Percentiles rank a stretch among this genome's conserved stretches.
Evolutionary conservation across 169 alveolate species (phyloP).

Genomic region (Plasmodium relictum): DNA sequence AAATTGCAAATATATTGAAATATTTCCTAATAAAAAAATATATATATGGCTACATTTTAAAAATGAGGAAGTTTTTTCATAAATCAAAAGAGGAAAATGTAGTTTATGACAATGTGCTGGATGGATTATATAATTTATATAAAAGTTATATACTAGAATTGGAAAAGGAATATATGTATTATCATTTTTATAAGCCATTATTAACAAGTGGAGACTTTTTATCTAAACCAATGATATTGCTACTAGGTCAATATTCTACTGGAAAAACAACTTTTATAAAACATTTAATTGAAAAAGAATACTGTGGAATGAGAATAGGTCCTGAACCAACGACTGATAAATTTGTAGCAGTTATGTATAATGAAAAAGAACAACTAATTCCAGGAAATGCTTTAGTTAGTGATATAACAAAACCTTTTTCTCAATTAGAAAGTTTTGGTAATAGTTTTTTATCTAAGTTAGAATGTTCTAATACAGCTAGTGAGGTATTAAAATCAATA

Average conservation of each 20-base stretch:
- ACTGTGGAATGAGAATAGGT: conserved; percentile 87
- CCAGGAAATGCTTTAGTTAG: conserved; percentile 89
- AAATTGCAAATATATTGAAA: not conserved
- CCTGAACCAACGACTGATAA: conserved; percentile 91
- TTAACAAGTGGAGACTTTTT: conserved; percentile 84
- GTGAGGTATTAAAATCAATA: conserved; percentile 78
- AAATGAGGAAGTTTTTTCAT: conserved; percentile 47
- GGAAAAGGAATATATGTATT: conserved; percentile 75
- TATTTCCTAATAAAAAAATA: not conserved
- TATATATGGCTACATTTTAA: not conserved
- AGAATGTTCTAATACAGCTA: conserved; percentile 80
- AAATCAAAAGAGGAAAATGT: conserved; percentile 65
- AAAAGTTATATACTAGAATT: conserved; percentile 78
- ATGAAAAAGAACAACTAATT: conserved; percentile 79
- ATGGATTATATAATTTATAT: conserved; percentile 57
- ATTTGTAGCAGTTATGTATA: conserved; percentile 85
- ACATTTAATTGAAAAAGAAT: conserved; percentile 82
- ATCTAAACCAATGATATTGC: conserved; percentile 85
- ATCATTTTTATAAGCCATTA: conserved; percentile 81
- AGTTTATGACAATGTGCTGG: conserved; percentile 66
- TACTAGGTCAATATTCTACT: conserved; percentile 86
- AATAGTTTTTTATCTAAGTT: conserved; percentile 84
- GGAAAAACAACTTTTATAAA: conserved; percentile 87
- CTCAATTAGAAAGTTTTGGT: conserved; percentile 87
- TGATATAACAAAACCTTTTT: conserved; percentile 86